Evolutionary conservation across 2,329 filamentous ascomycete genomes (phyloP).

Genomic region (Fonsecaea erecta): DNA sequence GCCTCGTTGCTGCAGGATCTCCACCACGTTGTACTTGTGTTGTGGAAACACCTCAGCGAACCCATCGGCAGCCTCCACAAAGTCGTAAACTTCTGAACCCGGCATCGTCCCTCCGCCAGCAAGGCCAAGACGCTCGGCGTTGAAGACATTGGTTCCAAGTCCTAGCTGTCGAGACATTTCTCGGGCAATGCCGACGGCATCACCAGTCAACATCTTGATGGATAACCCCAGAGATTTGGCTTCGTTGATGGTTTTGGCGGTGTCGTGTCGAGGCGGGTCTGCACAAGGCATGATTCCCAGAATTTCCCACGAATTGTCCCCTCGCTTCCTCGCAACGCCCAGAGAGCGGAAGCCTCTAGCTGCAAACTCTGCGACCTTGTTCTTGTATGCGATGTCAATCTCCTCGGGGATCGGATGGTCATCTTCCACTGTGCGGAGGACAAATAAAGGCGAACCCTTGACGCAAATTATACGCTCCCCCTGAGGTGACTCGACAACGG

Average conservation of each 20-base stretch:
- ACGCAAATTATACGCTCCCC: constrained; percentile 86
- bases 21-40: constrained; percentile 93
- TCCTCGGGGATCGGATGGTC: constrained; percentile 78
- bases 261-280: constrained; percentile 88
- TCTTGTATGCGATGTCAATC: constrained; percentile 83
- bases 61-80: constrained; percentile 92
- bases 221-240: constrained; percentile 85
- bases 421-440: constrained; percentile 84
- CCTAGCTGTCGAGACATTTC: constrained; percentile 90
- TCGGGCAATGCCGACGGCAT: constrained; percentile 89
- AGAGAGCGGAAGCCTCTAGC: constrained; percentile 93
- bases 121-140: constrained; percentile 88
- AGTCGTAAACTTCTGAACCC: constrained; percentile 91
- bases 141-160: constrained; percentile 91
- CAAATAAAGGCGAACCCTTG: constrained; percentile 87
- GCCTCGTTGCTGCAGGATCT: constrained; percentile 90
- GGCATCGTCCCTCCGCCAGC: constrained; percentile 86
- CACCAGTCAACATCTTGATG: constrained; percentile 96
- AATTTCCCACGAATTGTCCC: constrained; percentile 82
- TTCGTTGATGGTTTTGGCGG: constrained; percentile 86
- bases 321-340: constrained; percentile 88
- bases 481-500: constrained; percentile 79
- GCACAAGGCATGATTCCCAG: constrained; percentile 94
- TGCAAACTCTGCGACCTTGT: constrained; percentile 89
- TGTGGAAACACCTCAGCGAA: constrained; percentile 94